These are phyloP conservation scores for Naegleria lovaniensis DNA, from an alignment of 208 protist genomes.

Conservation along the genomic window DNA sequence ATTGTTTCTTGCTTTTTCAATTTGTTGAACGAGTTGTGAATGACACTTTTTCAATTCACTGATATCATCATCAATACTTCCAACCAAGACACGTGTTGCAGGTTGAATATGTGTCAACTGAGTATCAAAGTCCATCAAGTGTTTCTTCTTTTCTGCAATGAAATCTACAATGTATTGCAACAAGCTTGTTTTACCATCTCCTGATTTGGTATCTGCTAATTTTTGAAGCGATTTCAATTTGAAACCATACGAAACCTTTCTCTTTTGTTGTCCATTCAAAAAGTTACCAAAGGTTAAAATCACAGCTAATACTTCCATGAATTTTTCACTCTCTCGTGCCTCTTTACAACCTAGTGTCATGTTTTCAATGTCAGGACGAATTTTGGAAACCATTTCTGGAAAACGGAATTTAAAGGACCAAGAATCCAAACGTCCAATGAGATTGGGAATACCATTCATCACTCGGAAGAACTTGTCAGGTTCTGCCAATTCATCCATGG, in stretches of 20 bases:
- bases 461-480: constrained; percentile 39
- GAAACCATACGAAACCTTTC: constrained; percentile 30
- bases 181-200: constrained; percentile 11
- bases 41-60: neutral
- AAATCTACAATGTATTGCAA: neutral
- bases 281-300: constrained; percentile 35
- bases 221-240: constrained; percentile 18
- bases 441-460: constrained; percentile 35
- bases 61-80: constrained; percentile 2
- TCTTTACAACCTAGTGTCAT: constrained; percentile 1
- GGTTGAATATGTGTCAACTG: neutral
- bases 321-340: neutral
- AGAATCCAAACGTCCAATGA: constrained; percentile 27
- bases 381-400: constrained; percentile 16
- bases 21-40: neutral
- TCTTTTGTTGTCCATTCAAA: constrained; percentile 32
- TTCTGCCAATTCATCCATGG: constrained; percentile 29
- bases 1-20: neutral
- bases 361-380: constrained; percentile 33
- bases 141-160: neutral
- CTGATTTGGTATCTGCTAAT: constrained; percentile 13
- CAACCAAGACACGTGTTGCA: neutral
- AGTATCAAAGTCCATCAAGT: neutral
- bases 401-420: constrained; percentile 39
- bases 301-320: constrained; percentile 25